phyloP scores from a whole-genome alignment of 768 basidiomycete genomes.

The Brasilioporus rufonigricans region DNA sequence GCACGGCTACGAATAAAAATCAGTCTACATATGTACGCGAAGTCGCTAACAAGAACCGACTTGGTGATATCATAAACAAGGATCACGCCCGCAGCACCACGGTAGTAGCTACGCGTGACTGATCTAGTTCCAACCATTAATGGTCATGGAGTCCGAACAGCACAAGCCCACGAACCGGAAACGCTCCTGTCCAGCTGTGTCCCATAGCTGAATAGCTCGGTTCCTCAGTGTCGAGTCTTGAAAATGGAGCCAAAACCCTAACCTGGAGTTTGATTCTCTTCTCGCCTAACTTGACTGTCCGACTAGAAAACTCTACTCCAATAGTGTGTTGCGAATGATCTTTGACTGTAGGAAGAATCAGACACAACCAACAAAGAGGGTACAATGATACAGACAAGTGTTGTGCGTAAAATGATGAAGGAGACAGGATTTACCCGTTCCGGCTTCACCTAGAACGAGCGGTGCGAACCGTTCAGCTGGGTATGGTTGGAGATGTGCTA shows the following conservation, averaged over 20 bases:
- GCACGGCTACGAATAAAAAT: constrained; percentile 57
- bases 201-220: constrained; percentile 71
- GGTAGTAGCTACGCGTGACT: constrained; percentile 93
- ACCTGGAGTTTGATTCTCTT: constrained; percentile 96
- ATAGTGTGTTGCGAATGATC: constrained; percentile 97
- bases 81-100: constrained; percentile 89
- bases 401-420: constrained; percentile 97
- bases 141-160: constrained; percentile 7
- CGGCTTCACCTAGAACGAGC: constrained; percentile 75
- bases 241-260: constrained; percentile 19
- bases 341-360: constrained; percentile 64
- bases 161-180: constrained; percentile 57
- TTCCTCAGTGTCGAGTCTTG: constrained; percentile 11
- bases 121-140: constrained; percentile 47
- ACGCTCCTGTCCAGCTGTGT: constrained; percentile 95
- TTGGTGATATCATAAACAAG: constrained; percentile 94
- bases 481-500: constrained; percentile 3
- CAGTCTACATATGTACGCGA: neutral
- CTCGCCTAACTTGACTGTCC: constrained; percentile 90
- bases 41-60: constrained; percentile 36
- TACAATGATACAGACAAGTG: constrained; percentile 62
- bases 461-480: constrained; percentile 1
- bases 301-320: constrained; percentile 96
- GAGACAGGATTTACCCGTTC: constrained; percentile 95
- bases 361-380: constrained; percentile 1